phyloP scores from a whole-genome alignment of 2,329 filamentous ascomycete genomes.

The Pseudohalonectria lignicola region DNA sequence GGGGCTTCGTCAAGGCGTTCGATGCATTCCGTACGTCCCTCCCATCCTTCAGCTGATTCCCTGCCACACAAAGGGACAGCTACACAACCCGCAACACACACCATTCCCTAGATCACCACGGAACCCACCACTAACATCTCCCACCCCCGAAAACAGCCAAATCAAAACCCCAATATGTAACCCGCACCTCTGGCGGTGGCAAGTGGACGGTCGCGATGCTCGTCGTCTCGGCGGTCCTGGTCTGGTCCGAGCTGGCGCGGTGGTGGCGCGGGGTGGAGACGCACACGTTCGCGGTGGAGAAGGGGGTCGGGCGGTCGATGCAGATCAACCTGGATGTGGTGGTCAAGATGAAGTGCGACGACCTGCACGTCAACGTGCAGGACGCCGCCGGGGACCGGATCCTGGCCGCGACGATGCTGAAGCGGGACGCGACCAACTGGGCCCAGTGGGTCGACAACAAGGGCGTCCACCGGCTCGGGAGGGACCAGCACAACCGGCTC shows the following conservation, averaged over 20 bases:
- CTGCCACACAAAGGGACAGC: background rate
- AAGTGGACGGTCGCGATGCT: conserved; percentile 86
- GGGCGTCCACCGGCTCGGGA: conserved; percentile 51
- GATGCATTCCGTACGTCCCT: conserved; percentile 79
- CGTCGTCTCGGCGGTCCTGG: conserved; percentile 61
- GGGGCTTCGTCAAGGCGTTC: conserved; percentile 70
- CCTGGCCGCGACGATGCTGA: conserved; percentile 63
- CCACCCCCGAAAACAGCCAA: conserved; percentile 52
- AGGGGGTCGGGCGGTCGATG: conserved; percentile 74
- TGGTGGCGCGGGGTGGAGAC: conserved; percentile 81
- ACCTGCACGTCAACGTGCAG: conserved; percentile 94
- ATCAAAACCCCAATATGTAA: conserved; percentile 87
- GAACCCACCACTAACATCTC: no score
- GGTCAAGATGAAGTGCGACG: conserved; percentile 73
- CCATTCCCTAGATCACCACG: background rate
- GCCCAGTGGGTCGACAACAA: conserved; percentile 65
- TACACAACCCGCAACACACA: background rate
- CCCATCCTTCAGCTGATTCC: background rate
- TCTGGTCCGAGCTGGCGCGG: conserved; percentile 64
- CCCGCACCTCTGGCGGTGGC: conserved; percentile 73
- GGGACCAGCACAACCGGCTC: conserved; percentile 41
- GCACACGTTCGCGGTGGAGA: conserved; percentile 89
- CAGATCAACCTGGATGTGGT: conserved; percentile 97
- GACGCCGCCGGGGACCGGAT: conserved; percentile 90
- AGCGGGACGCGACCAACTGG: conserved; percentile 72